Conservation (phyloP, 2,329 filamentous ascomycete species). For the Teratosphaeria gauchensis region DNA sequence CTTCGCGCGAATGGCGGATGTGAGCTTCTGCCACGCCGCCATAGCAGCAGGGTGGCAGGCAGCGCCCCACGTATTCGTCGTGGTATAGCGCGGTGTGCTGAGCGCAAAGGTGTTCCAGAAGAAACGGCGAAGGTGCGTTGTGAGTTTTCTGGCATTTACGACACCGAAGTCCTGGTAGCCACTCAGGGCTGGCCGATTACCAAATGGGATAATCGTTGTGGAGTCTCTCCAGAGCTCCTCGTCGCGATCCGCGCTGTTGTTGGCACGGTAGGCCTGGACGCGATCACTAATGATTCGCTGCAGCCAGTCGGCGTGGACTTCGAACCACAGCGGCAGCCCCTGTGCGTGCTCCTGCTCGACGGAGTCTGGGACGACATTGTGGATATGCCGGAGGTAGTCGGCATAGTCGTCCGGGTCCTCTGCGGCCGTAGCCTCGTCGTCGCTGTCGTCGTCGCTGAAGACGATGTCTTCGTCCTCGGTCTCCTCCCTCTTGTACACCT, state of each 20-base stretch:
- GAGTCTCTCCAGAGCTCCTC: not conserved
- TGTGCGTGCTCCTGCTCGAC: not conserved
- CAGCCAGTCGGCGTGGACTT: not conserved
- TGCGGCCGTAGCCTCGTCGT: not conserved
- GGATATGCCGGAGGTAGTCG: not conserved
- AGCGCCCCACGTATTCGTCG: not conserved
- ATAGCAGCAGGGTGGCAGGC: not conserved
- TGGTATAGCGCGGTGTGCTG: not conserved
- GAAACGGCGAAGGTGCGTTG: not conserved
- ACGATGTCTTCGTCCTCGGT: not conserved
- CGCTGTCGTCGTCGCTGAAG: not conserved
- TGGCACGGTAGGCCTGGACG: not conserved
- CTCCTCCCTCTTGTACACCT: not conserved
- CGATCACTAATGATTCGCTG: not conserved
- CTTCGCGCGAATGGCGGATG: not conserved
- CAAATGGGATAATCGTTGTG: not conserved
- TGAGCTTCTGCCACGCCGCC: not conserved
- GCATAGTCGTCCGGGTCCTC: not conserved
- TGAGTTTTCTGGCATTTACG: not conserved
- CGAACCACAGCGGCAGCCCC: not conserved
- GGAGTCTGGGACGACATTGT: not conserved
- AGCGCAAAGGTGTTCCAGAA: not conserved
- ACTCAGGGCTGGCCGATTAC: not conserved
- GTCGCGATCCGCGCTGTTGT: not conserved
- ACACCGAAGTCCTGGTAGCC: not conserved